A percentile compares a stretch with the other conserved stretches of the same genome.
Conservation (phyloP, 2,329 filamentous ascomycete species). For the Coleophoma crateriformis region DNA sequence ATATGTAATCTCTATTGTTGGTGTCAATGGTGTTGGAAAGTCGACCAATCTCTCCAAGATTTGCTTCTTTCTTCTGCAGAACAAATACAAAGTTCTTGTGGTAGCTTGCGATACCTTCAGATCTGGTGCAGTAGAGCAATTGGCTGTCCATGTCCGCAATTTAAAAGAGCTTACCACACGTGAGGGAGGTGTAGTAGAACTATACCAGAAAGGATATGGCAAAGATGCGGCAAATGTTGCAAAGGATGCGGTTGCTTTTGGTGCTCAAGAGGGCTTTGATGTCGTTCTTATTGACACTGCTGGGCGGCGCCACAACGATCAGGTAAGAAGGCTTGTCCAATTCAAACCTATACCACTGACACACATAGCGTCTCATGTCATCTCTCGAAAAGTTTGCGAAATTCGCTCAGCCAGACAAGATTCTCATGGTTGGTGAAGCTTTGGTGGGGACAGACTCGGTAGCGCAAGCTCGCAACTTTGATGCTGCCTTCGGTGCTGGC, state of each 20-base stretch:
- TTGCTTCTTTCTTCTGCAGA: conserved; percentile 95
- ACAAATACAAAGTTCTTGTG: conserved; percentile 92
- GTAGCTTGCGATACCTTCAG: conserved; percentile 96
- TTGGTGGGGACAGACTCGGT: conserved; percentile 94
- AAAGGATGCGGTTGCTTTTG: conserved; percentile 84
- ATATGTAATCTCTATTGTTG: conserved; percentile 97
- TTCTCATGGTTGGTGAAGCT: conserved; percentile 89
- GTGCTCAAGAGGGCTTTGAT: conserved; percentile 70
- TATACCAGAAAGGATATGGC: conserved; percentile 96
- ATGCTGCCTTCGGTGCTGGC: conserved; percentile 78
- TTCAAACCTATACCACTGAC: conserved; percentile 6
- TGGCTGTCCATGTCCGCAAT: conserved; percentile 92
- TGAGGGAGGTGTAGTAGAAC: conserved; percentile 78
- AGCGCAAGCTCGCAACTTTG: conserved; percentile 94
- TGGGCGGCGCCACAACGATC: conserved; percentile 90
- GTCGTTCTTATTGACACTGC: conserved; percentile 97
- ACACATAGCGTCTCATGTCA: conserved; percentile 71
- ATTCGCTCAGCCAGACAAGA: conserved; percentile 94
- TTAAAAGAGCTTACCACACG: conserved; percentile 81
- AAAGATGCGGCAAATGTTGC: conserved; percentile 96
- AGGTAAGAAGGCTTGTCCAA: conserved; percentile 27
- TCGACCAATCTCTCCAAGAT: conserved; percentile 98
- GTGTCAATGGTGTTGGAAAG: conserved; percentile 97
- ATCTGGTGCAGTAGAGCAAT: conserved; percentile 92
- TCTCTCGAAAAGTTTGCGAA: conserved; percentile 96